These are phyloP conservation scores for Coffea canephora DNA, from an alignment of 257 asterid genomes.

Conservation along the genomic window DNA sequence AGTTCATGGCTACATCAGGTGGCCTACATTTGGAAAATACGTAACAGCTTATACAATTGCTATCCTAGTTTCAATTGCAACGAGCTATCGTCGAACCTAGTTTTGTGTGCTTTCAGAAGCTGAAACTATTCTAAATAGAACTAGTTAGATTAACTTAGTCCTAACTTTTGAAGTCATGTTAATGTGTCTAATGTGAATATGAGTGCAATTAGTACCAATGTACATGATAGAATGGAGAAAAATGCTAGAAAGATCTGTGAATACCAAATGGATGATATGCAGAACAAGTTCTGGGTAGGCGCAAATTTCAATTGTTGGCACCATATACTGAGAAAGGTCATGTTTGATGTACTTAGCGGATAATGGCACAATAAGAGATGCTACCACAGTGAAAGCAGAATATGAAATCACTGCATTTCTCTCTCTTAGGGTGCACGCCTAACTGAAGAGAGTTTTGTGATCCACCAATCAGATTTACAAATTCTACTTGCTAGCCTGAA, in stretches of 20 bases:
- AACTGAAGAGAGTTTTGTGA: not conserved
- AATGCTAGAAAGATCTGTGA: not conserved
- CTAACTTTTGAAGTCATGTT: not conserved
- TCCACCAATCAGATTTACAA: not conserved
- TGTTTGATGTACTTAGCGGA: not conserved
- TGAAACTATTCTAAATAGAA: not conserved
- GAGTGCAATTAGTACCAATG: not conserved
- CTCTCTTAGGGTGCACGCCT: not conserved
- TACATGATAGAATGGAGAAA: not conserved
- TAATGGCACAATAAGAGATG: not conserved
- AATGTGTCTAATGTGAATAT: not conserved
- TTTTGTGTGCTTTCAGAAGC: not conserved
- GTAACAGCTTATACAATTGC: slow-evolving; percentile 1
- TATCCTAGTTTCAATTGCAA: slow-evolving; percentile 7
- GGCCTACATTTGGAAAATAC: not conserved
- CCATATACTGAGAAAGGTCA: not conserved
- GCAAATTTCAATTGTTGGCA: not conserved
- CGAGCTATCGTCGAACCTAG: not conserved
- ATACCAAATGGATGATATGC: not conserved
- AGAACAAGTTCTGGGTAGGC: not conserved
- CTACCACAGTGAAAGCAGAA: not conserved
- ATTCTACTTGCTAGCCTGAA: too few species aligned
- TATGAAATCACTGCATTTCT: not conserved
- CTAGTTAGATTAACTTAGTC: not conserved
- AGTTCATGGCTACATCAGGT: slow-evolving; percentile 83